Percentiles rank a stretch among this genome's conserved stretches.
These are phyloP conservation scores for Phyllachora maydis DNA, from an alignment of 2,329 filamentous ascomycete species.

Conservation along the genomic window DNA sequence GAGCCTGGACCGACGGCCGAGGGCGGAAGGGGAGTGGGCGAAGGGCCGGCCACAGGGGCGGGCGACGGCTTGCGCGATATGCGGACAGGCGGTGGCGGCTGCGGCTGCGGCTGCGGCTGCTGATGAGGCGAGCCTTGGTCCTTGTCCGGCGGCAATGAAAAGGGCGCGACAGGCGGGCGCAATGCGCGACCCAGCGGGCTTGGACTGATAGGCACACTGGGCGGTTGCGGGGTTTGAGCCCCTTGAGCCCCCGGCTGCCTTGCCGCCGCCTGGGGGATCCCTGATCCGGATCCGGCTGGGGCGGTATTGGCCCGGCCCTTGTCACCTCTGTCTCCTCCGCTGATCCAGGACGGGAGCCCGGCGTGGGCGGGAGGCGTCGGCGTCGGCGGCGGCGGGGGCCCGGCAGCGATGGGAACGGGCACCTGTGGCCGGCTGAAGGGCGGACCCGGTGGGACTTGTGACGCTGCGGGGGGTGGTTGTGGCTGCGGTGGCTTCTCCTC, in stretches of 20 bases:
- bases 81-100: conserved; percentile 11
- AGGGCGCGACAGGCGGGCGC: conserved; percentile 17
- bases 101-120: conserved; percentile 14
- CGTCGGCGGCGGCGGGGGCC: conserved; percentile 16
- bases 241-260: conserved; percentile 11
- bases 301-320: conserved; percentile 4
- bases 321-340: conserved; percentile 11
- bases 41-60: conserved; percentile 1
- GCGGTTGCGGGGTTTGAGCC: conserved; percentile 13
- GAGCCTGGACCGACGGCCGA: neutral
- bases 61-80: conserved; percentile 7
- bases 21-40: neutral
- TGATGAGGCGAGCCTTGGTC: conserved; percentile 14
- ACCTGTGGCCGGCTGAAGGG: conserved; percentile 18
- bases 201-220: conserved; percentile 25
- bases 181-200: conserved; percentile 20
- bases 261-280: conserved; percentile 4
- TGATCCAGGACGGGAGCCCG: conserved; percentile 13
- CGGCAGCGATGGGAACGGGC: conserved; percentile 26
- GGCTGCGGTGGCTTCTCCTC: too few species aligned
- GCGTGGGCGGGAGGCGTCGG: conserved; percentile 8
- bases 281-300: too few species aligned
- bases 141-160: conserved; percentile 21
- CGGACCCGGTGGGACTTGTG: too few species aligned
- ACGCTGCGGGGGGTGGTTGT: too few species aligned